Conservation (phyloP, 2,329 filamentous ascomycete species). For the Aspergillus fischeri region DNA sequence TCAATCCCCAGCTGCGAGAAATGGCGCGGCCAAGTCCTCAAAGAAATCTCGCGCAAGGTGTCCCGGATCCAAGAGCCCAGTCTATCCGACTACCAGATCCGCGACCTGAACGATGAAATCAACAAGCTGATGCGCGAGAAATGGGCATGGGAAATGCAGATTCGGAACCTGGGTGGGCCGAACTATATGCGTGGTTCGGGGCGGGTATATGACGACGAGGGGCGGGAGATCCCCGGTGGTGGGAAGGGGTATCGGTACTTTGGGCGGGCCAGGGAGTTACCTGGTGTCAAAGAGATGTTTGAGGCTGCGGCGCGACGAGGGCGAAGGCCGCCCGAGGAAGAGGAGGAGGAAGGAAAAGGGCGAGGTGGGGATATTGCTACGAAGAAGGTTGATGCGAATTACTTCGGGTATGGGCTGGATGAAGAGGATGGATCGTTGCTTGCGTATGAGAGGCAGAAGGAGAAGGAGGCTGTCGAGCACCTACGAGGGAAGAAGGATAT, state of each 20-base stretch:
- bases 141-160: slow-evolving; percentile 98
- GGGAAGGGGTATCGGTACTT: slow-evolving; percentile 95
- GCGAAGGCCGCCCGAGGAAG: slow-evolving; percentile 62
- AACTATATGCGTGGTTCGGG: slow-evolving; percentile 84
- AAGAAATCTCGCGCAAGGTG: slow-evolving; percentile 95
- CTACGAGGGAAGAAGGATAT: slow-evolving; percentile 58
- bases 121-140: slow-evolving; percentile 99
- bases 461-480: slow-evolving; percentile 72
- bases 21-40: slow-evolving; percentile 96
- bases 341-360: slow-evolving; percentile 59
- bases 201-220: slow-evolving; percentile 69
- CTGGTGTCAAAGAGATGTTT: slow-evolving; percentile 94
- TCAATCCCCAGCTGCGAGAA: slow-evolving; percentile 87
- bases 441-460: slow-evolving; percentile 76
- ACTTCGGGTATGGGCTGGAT: slow-evolving; percentile 91
- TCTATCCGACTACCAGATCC: slow-evolving; percentile 94
- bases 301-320: slow-evolving; percentile 65
- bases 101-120: slow-evolving; percentile 98
- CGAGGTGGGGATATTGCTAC: slow-evolving; percentile 41
- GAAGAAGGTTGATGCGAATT: slow-evolving; percentile 81
- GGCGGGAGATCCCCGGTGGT: slow-evolving; percentile 64
- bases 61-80: slow-evolving; percentile 88
- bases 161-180: slow-evolving; percentile 89
- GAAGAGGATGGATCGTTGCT: slow-evolving; percentile 83
- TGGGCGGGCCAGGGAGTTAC: slow-evolving; percentile 81